Evolutionary conservation across 2,329 filamentous ascomycete species (phyloP).

Genomic region (Plenodomus lindquistii): DNA sequence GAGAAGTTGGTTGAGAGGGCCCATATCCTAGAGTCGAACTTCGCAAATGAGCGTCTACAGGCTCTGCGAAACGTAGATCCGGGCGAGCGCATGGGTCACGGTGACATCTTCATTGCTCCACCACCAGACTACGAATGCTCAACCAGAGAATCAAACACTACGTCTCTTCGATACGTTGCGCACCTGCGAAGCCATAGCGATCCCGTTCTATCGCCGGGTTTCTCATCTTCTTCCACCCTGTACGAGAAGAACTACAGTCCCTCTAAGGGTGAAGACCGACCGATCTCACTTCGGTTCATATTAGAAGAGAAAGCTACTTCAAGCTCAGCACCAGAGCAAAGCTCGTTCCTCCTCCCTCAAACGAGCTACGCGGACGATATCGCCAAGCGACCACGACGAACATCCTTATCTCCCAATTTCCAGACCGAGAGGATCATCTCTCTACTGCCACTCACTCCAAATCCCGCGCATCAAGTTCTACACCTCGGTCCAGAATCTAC

Average conservation of each 20-base stretch:
- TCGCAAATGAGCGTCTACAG: constrained; percentile 40
- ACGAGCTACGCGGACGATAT: constrained; percentile 26
- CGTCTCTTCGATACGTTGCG: constrained; percentile 14
- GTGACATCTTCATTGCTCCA: constrained; percentile 41
- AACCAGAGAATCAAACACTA: constrained; percentile 10
- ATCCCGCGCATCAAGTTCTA: background rate
- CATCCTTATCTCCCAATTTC: constrained; percentile 13
- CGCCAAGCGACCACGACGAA: constrained; percentile 11
- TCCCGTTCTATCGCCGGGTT: constrained; percentile 23
- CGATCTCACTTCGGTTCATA: constrained; percentile 17
- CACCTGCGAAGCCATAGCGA: constrained; percentile 29
- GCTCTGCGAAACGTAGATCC: constrained; percentile 35
- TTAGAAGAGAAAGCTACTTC: constrained; percentile 13
- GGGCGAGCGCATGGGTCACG: constrained; percentile 37
- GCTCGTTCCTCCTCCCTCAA: constrained; percentile 22
- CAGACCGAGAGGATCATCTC: constrained; percentile 7
- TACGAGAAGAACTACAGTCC: constrained; percentile 15
- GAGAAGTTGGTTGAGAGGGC: constrained; percentile 51
- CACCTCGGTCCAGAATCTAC: background rate
- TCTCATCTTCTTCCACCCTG: constrained; percentile 22
- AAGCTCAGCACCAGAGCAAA: constrained; percentile 14
- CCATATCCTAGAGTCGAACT: constrained; percentile 38
- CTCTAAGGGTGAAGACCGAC: constrained; percentile 7
- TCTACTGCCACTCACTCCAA: constrained; percentile 8
- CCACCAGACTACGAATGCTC: constrained; percentile 35